phyloP scores from a whole-genome alignment of 768 basidiomycete species.

The Grammothele lineata region DNA sequence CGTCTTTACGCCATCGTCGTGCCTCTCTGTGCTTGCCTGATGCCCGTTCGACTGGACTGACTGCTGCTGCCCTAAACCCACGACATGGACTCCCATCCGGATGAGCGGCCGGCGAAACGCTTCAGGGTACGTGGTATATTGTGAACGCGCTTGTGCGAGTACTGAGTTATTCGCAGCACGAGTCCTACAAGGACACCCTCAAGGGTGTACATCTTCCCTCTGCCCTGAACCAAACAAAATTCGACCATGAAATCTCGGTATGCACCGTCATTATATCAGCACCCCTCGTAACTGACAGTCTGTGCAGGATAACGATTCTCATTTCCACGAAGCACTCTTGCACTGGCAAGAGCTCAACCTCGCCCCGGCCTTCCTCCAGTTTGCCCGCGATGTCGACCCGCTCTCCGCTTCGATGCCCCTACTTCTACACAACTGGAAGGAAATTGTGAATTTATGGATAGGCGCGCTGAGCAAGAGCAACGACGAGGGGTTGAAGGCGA shows the following conservation, averaged over 20 bases:
- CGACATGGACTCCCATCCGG: conserved; percentile 10
- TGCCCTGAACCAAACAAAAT: conserved; percentile 43
- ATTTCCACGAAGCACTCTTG: conserved; percentile 69
- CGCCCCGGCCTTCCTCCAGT: conserved; percentile 66
- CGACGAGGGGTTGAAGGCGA: conserved; percentile 65
- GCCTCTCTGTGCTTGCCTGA: too few relatives aligned
- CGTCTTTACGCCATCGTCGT: too few relatives aligned
- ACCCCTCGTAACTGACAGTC: neutral
- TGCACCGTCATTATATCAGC: neutral
- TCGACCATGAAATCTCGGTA: conserved; percentile 59
- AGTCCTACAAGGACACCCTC: conserved; percentile 64
- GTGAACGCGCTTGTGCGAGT: too few relatives aligned
- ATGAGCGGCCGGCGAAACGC: conserved; percentile 21
- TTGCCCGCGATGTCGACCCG: conserved; percentile 54
- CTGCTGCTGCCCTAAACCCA: too few relatives aligned
- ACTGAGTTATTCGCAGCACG: conserved; percentile 46
- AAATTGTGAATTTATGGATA: conserved; percentile 64
- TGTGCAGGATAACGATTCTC: conserved; percentile 69
- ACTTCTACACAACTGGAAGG: conserved; percentile 74
- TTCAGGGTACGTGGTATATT: conserved; percentile 20
- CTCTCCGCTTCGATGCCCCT: conserved; percentile 75
- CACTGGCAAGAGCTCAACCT: conserved; percentile 82
- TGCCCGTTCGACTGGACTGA: too few relatives aligned
- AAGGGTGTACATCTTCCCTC: conserved; percentile 73
- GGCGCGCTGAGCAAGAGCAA: conserved; percentile 53